A percentile compares a stretch with the other conserved stretches of the same genome.
Conservation (phyloP, 2,329 filamentous ascomycete genomes). For the Fusarium beomiforme region DNA sequence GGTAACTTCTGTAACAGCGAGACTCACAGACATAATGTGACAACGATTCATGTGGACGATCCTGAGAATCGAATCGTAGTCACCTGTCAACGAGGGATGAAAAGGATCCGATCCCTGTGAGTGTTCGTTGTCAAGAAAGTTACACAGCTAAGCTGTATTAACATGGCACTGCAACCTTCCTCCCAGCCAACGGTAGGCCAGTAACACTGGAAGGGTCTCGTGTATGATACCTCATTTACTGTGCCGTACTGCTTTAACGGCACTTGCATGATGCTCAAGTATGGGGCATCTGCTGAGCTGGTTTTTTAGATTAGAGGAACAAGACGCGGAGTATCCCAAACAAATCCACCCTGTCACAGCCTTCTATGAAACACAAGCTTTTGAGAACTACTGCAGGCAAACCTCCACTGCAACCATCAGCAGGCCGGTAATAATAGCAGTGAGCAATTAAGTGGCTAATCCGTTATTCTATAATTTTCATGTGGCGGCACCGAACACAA, state of each 20-base stretch:
- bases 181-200: neutral
- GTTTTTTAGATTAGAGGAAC: conserved; percentile 37
- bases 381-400: conserved; percentile 18
- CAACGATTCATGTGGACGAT: conserved; percentile 41
- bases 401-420: conserved; percentile 14
- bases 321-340: conserved; percentile 26
- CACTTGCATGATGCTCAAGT: conserved; percentile 8
- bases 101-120: conserved; percentile 11
- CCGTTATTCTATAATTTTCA: conserved; percentile 34
- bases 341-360: conserved; percentile 27
- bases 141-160: conserved; percentile 2
- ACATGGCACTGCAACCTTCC: conserved; percentile 1
- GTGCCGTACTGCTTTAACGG: conserved; percentile 15
- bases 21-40: conserved; percentile 29
- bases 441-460: conserved; percentile 7
- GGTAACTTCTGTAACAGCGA: conserved; percentile 1
- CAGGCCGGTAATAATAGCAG: neutral
- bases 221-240: conserved; percentile 18
- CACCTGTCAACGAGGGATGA: conserved; percentile 12
- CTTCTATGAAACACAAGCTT: conserved; percentile 20
- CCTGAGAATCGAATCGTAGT: conserved; percentile 30
- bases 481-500: conserved; percentile 5
- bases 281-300: conserved; percentile 9
- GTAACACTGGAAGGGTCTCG: neutral
- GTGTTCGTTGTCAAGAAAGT: neutral